Conservation (phyloP, 306 rosid species). For the Cucurbita maxima region DNA sequence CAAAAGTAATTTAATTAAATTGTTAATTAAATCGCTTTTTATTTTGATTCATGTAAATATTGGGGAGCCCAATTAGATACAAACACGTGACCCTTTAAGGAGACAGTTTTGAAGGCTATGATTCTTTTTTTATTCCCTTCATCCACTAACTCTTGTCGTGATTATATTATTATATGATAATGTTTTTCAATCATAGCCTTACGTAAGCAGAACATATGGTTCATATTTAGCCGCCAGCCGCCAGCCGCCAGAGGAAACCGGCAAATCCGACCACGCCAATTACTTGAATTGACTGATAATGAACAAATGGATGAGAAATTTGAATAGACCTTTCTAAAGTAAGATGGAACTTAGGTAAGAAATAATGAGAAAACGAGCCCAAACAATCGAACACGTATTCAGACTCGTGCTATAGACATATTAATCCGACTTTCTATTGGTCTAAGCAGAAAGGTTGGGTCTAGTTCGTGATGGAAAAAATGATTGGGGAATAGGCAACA, state of each 20-base stretch:
- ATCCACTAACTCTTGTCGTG: background rate
- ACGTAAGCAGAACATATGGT: background rate
- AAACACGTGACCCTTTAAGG: constrained; percentile 1
- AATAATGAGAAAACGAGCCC: too few species aligned
- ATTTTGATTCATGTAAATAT: constrained; percentile 5
- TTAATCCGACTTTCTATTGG: background rate
- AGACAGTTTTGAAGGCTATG: constrained; percentile 4
- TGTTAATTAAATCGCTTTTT: constrained; percentile 2
- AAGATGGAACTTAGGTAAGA: too few species aligned
- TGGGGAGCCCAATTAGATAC: background rate
- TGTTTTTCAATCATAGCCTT: background rate
- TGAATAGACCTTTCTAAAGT: too few species aligned
- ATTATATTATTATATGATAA: background rate
- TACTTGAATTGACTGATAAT: background rate
- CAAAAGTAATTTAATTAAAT: constrained; percentile 10
- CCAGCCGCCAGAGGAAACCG: background rate
- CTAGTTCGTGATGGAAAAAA: background rate
- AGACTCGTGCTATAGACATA: too few species aligned
- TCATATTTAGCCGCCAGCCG: background rate
- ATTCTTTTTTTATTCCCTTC: background rate
- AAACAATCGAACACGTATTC: too few species aligned
- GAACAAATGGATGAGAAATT: too few species aligned
- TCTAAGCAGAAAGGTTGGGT: background rate
- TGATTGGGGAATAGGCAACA: background rate
- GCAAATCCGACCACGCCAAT: background rate